These are phyloP conservation scores for Quambalaria eucalypti DNA, from an alignment of 1,284 basidiomycete species.

Conservation along the genomic window DNA sequence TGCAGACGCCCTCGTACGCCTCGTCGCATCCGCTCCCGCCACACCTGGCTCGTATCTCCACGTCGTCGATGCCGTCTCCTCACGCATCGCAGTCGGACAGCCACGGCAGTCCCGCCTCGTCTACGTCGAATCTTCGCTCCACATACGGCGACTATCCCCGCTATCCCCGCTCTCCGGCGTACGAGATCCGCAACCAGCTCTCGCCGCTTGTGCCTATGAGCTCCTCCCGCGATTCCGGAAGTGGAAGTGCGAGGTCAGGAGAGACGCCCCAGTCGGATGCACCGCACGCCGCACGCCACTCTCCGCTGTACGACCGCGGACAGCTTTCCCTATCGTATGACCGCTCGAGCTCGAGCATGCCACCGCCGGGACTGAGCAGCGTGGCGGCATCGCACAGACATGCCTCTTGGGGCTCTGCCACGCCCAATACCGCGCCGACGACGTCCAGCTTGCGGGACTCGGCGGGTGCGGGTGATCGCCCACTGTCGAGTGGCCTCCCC, in stretches of 20 bases:
- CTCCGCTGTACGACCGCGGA: background rate
- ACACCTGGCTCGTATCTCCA: background rate
- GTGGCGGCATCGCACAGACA: too few relatives aligned
- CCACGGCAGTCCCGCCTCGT: too few relatives aligned
- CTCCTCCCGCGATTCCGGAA: background rate
- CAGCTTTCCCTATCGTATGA: background rate
- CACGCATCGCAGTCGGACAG: too few relatives aligned
- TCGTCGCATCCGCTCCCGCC: background rate
- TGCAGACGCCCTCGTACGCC: background rate
- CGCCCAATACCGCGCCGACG: too few relatives aligned
- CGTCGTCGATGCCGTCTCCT: too few relatives aligned
- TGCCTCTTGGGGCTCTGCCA: too few relatives aligned
- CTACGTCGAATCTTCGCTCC: background rate
- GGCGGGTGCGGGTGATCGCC: too few relatives aligned
- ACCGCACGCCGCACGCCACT: background rate
- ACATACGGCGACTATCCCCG: background rate
- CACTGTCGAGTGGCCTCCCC: too few relatives aligned
- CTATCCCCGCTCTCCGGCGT: background rate
- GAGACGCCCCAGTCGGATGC: background rate
- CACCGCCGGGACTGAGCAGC: background rate
- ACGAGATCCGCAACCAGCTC: constrained; percentile 1
- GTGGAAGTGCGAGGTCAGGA: too few relatives aligned
- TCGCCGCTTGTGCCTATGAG: background rate
- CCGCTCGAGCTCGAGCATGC: background rate
- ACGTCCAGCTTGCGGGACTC: too few relatives aligned